Evolutionary conservation across 345 rosid species (phyloP), one percentile per base, ranked within the genome.

Genomic region (Linum tenue): DNA sequence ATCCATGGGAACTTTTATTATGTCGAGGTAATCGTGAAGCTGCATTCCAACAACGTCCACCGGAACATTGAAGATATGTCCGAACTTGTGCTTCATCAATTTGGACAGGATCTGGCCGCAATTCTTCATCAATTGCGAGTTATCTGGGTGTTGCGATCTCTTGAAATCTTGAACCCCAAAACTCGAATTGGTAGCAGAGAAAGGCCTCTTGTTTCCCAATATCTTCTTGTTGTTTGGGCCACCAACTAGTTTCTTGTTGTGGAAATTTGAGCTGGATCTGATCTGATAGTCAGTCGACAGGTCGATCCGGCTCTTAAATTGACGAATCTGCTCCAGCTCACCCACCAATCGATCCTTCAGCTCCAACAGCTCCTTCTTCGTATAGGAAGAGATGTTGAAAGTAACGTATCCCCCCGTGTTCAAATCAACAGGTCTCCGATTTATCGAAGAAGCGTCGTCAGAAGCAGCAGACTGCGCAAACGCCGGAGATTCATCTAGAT

Each of bases 1-100:
- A 86, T 88, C 96, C 92, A 88, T 88, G 0, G 96, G 96, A 15
- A 63, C 71, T 78, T 77, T 88, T 65, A 88, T 84, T 36, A 88
- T 74, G 16, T 81, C 78, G 7, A 70, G 57, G 56, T 88, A 88
- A 72, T 88, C 95, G 56, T 84, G 87, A 41, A 88, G 81, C 7
- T 84, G 78, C 72, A 84, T 2, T 0, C 83, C 83, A 1, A 71
- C 79, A n/a, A 82, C 87, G 74, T 88, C 91, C 5, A 88, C 95
- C 2, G 90, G 91, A 3, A 78, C 57, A 69, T 82, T 77, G 36
- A 89, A 89, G 9, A 89, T 70, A 74, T 83, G 82, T 57, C 89
- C 84, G 63, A 67, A 69, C 62, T 86, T 85, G 58, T 78, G 87
- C 72, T 85, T 89, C 90, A 89, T 86, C 76, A 89, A 76, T 73